A percentile compares a stretch with the other conserved stretches of the same genome.
Conservation (phyloP, 768 basidiomycete genomes). For the Boletus tylopilopsis region DNA sequence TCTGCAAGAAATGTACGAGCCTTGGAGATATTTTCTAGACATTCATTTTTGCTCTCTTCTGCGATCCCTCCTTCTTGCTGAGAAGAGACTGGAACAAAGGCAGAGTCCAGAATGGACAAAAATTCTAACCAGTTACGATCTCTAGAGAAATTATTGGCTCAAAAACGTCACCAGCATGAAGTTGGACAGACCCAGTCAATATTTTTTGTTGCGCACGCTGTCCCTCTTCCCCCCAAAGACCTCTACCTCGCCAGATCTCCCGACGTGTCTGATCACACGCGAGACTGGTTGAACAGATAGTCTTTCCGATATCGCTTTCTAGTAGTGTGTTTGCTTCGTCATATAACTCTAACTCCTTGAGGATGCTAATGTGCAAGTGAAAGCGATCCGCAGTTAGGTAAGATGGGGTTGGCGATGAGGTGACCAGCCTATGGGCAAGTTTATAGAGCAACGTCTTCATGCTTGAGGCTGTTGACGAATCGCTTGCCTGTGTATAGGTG, state of each 20-base stretch:
- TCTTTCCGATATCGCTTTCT: conserved; percentile 63
- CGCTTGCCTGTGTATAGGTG: conserved; percentile 56
- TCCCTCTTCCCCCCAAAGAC: conserved; percentile 58
- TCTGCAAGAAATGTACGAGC: conserved; percentile 50
- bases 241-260: conserved; percentile 60
- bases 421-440: conserved; percentile 71
- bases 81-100: conserved; percentile 43
- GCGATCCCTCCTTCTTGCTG: conserved; percentile 22
- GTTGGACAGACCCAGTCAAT: conserved; percentile 47
- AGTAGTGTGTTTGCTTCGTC: conserved; percentile 71
- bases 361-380: conserved; percentile 67
- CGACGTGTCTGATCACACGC: conserved; percentile 73
- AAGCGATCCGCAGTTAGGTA: conserved; percentile 72
- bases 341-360: conserved; percentile 62
- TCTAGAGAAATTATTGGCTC: conserved; percentile 35
- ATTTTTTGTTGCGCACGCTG: conserved; percentile 57
- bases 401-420: conserved; percentile 59
- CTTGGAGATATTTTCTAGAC: conserved; percentile 37
- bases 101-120: conserved; percentile 65
- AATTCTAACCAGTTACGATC: conserved; percentile 90
- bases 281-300: conserved; percentile 66
- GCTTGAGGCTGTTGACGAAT: conserved; percentile 52
- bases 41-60: conserved; percentile 37
- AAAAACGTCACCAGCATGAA: conserved; percentile 1
- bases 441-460: conserved; percentile 71